A percentile compares a stretch with the other conserved stretches of the same genome.
Evolutionary conservation across 176 grass and related monocot genomes (phyloP).

Genomic region (Alloteropsis semialata): DNA sequence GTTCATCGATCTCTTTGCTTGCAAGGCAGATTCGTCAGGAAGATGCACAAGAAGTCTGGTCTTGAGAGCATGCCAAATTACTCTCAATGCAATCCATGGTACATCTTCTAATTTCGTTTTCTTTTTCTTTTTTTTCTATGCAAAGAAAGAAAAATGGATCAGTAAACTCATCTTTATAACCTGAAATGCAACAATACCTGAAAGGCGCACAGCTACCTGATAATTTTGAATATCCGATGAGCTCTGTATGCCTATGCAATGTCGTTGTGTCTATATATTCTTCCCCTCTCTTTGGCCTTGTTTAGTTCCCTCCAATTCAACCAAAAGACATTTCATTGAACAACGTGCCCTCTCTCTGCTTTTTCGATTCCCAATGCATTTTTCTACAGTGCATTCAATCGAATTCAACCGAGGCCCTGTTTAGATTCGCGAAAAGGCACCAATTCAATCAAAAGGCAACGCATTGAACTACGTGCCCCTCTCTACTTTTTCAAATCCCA

Average conservation of each 20-base stretch:
- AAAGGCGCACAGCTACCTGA: neutral
- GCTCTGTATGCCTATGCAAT: neutral
- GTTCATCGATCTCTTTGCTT: conserved; percentile 55
- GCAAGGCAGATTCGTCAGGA: conserved; percentile 42
- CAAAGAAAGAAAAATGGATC: neutral
- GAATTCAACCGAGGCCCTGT: no score
- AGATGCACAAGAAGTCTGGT: conserved; percentile 41
- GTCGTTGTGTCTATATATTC: neutral
- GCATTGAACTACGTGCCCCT: no score
- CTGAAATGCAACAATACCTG: neutral
- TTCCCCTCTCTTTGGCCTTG: neutral
- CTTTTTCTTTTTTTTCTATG: neutral
- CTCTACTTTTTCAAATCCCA: no score
- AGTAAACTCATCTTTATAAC: neutral
- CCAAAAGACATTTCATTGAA: no score
- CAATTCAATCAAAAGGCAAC: no score
- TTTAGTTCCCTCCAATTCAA: no score
- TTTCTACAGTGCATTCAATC: no score
- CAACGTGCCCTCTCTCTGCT: no score
- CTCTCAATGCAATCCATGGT: conserved; percentile 47
- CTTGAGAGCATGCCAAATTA: conserved; percentile 39
- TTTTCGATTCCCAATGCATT: no score
- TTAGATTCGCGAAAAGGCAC: no score
- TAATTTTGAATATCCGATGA: neutral
- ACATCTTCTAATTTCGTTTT: neutral